Base-by-base conservation (phyloP, 1,284 basidiomycete species). In the Trichosporon ovoides region DNA sequence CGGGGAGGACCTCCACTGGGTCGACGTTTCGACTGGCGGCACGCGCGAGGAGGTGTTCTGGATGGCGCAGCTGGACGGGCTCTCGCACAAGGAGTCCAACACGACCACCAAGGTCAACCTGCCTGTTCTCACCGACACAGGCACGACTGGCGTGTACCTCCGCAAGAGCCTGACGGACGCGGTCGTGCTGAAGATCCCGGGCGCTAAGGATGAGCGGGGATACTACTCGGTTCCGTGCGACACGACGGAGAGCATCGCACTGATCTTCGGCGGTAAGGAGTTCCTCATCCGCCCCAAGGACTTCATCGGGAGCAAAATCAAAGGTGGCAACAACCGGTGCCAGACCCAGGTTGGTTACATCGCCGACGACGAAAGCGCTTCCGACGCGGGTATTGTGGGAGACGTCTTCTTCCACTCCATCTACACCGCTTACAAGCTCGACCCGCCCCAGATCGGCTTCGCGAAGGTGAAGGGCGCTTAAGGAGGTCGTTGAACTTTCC, bases 391-490 rank as follows among this genome's bases (percentile, higher is more conserved):
- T 9, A 71, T 77, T 55, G 67, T 78, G 7, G 76, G 76, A 2
- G 72, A 71, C 57, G 70, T 72, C 20, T 72, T 72, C 36, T 49
- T 82, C 81, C 96, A 94, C 83, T 93, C 92, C 68, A 89, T 91
- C 0, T 95, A 92, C 78, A 86, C 89, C 0, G 87, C 91, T 6
- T 94, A 86, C 79, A 83, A 88, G 37, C 87, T 85, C 64, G 75
- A 79, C 22, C 88, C 91, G 0, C 76, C 87, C 0, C 85, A 88
- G 2, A 84, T 95, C 54, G 91, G 92, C 0, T 94, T 95, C 69
- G 91, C 91, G 6, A 58, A 78, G 14, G 61, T 77, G 34, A 18
- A 43, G 38, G 19, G 20, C 7, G 38, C 28, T 9, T 14, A 19
- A 24, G 12, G 20, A 14, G 14, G 38, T 22, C 38, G 18, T 20